Base-by-base conservation (phyloP, 106 monocot species). In the Apostasia shenzhenica region DNA sequence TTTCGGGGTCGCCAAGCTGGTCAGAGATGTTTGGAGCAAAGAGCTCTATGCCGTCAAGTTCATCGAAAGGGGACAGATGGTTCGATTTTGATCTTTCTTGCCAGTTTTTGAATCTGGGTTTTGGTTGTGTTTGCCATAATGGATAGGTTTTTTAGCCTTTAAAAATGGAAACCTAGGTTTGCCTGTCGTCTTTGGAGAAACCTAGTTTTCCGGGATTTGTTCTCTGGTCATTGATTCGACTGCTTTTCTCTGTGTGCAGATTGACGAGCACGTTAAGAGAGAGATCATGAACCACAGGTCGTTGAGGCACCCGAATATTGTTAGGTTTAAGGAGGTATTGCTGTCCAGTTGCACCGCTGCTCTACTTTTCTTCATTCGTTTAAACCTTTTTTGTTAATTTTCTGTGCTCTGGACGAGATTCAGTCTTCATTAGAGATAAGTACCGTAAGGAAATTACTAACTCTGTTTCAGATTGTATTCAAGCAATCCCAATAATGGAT, bases 281-380 rank as follows among this genome's bases (percentile, higher is more conserved):
- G 90, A 90, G 75, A 90, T 90, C 71, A 85, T 90, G 75, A 86
- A 90, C 48, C 85, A 89, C 46, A 85, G 75, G 61, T 80, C 85
- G 45, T 63, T 89, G 62, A 82, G 50, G 40, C 86, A 86, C 77
- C 79, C 82, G 1, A 79, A 86, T 63, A 86, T 86, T 48, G 55
- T 89, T 38, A 77, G 85, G 61, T 90, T 90, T 72, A 90, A 90
- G 67, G 90, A 90, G 85, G 90, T 85, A 73, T 4, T 26, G 26
- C 26, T 26, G 26, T 26, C 26, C 26, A 26, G 26, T 26, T 26
- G 26, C 26, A 26, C 26, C 26, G 26, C 26, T 26, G 26, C 26
- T 26, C 26, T 26, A 26, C 26, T 26, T 26, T n/a, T n/a, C n/a
- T n/a, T n/a, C n/a, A n/a, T n/a, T n/a, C n/a, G n/a, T n/a, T n/a